Evolutionary conservation across 116 monocot genomes (phyloP), one percentile per base, ranked within the genome.

Genomic region (Papilionanthe hybrid): DNA sequence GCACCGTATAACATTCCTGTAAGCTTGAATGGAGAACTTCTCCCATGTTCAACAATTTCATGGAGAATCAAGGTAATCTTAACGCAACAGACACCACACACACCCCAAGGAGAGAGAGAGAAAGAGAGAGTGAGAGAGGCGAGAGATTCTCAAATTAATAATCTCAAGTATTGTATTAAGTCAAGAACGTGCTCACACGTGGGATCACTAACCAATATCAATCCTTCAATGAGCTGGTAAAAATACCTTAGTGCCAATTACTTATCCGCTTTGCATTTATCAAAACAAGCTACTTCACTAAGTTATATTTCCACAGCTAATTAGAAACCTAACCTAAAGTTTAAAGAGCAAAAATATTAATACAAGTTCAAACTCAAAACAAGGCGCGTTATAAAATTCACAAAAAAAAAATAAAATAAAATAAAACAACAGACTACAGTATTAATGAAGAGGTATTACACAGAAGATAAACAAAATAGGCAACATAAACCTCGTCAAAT

Each of bases 121-220:
- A 49, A 11, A 49, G 49, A 49, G 49, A 49, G 7, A 49, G 49
- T 10, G 49, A 49, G 49, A 49, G 49, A 49, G 49, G 12, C 10
- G 49, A 49, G 49, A 49, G 49, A 49, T 49, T 12, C 49, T 11
- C 49, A 49, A 49, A 49, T 11, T 9, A 11, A 49, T 11, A 11
- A 49, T 12, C 11, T 11, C 11, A 49, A 49, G 49, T 49, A 49
- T 49, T 49, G 22, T 1, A 23, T 63, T 63, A 63, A 23, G 25
- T n/a, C 25, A 23, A 63, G 63, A 63, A 63, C 63, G 63, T 63
- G 63, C 63, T 9, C 63, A 22, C 63, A 63, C 63, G 63, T 63
- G 63, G 63, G 63, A 63, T 63, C n/a, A 63, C 63, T 22, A 63
- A 63, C 25, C 63, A 63, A 63, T 63, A 23, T 23, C 63, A 63